phyloP scores from a whole-genome alignment of 768 basidiomycete species.

The Termitomyces sp. region DNA sequence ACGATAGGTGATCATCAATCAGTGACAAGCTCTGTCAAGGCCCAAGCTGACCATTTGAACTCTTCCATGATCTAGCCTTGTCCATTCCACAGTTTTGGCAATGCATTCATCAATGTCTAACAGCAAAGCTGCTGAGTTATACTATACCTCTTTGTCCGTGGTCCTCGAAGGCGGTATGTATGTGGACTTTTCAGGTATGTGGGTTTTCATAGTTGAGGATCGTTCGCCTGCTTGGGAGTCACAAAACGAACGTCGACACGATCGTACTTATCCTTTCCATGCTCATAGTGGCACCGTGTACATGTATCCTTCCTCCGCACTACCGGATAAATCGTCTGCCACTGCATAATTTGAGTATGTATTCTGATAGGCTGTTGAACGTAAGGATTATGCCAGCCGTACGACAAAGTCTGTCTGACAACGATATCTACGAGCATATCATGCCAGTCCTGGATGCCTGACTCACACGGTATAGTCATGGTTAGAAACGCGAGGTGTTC shows the following conservation, averaged over 20 bases:
- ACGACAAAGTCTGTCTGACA: neutral
- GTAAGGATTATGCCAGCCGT: neutral
- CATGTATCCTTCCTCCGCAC: neutral
- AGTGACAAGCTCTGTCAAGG: neutral
- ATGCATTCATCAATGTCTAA: neutral
- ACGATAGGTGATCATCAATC: neutral
- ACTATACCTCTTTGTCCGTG: neutral
- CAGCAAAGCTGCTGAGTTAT: too few relatives aligned
- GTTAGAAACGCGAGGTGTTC: neutral
- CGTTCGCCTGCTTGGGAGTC: too few relatives aligned
- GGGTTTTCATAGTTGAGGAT: neutral
- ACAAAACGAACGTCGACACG: neutral
- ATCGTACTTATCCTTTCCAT: neutral
- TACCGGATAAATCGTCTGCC: neutral
- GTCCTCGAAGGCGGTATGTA: neutral
- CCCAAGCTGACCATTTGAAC: neutral
- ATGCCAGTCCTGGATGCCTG: neutral
- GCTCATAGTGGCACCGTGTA: neutral
- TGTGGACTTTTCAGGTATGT: neutral
- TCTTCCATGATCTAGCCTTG: neutral
- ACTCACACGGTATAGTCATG: neutral
- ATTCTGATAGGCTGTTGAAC: neutral
- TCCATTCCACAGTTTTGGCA: neutral
- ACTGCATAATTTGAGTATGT: too few relatives aligned
- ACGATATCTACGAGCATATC: neutral